Conservation (phyloP, 345 rosid genomes). For the Eucalyptus rudis region DNA sequence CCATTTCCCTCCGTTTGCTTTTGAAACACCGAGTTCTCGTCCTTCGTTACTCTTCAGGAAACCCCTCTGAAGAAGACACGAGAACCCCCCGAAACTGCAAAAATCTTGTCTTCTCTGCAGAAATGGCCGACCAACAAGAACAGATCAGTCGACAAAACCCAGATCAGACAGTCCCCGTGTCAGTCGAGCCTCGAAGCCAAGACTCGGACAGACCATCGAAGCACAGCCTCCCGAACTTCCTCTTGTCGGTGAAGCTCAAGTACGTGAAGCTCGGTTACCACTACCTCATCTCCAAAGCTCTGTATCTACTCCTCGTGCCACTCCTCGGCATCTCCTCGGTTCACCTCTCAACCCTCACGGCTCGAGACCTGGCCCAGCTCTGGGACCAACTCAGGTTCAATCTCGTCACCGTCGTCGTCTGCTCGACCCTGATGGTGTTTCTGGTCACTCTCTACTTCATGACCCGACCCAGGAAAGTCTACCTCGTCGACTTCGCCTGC, state of each 20-base stretch:
- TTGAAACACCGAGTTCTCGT: not conserved
- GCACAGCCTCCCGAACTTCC: slow-evolving; percentile 5
- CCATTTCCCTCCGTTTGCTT: not conserved
- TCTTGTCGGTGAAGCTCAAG: slow-evolving; percentile 11
- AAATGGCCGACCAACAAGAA: not conserved
- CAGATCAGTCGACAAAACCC: not conserved
- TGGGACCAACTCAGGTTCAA: not conserved
- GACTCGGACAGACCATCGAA: not conserved
- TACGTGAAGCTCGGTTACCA: slow-evolving; percentile 26
- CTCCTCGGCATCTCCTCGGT: not conserved
- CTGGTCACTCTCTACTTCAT: not conserved
- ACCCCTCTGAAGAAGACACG: not conserved
- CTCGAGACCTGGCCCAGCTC: not conserved
- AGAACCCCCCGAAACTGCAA: not conserved
- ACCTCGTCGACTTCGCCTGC: slow-evolving; percentile 19
- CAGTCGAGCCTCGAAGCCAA: not conserved
- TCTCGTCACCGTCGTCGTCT: not conserved
- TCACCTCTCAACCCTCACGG: slow-evolving; percentile 1
- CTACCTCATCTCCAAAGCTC: slow-evolving; percentile 16
- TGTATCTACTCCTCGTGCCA: slow-evolving; percentile 5
- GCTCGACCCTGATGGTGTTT: not conserved
- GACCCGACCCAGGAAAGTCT: slow-evolving; percentile 7
- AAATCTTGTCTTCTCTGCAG: not conserved
- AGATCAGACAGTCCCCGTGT: not conserved
- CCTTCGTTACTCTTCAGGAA: not conserved